Evolutionary conservation across 371 early-diverging fungal genomes (phyloP), one percentile per base, ranked within the genome.

Genomic region (Smittium mucronatum): DNA sequence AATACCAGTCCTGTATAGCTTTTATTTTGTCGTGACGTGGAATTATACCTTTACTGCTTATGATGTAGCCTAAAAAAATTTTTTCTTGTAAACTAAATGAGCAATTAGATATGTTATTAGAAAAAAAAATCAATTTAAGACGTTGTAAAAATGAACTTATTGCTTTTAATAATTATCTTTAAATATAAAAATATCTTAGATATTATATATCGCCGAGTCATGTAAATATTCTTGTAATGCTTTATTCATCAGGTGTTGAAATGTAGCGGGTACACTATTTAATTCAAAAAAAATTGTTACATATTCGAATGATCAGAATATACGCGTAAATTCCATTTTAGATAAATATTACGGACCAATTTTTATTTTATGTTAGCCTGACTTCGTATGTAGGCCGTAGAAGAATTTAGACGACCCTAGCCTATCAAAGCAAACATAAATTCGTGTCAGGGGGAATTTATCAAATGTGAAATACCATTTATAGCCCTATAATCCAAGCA

Each of bases 161-260:
- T 87, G 85, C 31, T 85, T 81, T 16, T 81, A 76, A 26, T 35
- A 25, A 8, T 74, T 78, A 15, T 77, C 63, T 8, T 80, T 79
- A 65, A 75, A 86, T 28, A 89, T 82, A 0, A 87, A 68, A 0
- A 87, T 82, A 69, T 87, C 83, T 68, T 89, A 85, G 0, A 87
- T 57, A 36, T 83, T 86, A 0, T 81, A 73, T 0, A 83, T 63
- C 0, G 74, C 75, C 29, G 70, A 83, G 1, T 75, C 71, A 64
- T 82, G 82, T 0, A 80, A 32, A 32, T 73, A 70, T 0, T 77
- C 74, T 0, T 70, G 47, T 0, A 87, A 75, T 0, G 83, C 64
- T 0, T 69, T 16, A 58, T 78, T 76, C 76, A 86, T 81, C 2
- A 71, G n/a, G 0, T 65, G 16, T 58, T 81, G 81, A 64, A 85